Evolutionary conservation across 306 rosid genomes (phyloP), one percentile per base, ranked within the genome.

Genomic region (Prosopis cineraria): DNA sequence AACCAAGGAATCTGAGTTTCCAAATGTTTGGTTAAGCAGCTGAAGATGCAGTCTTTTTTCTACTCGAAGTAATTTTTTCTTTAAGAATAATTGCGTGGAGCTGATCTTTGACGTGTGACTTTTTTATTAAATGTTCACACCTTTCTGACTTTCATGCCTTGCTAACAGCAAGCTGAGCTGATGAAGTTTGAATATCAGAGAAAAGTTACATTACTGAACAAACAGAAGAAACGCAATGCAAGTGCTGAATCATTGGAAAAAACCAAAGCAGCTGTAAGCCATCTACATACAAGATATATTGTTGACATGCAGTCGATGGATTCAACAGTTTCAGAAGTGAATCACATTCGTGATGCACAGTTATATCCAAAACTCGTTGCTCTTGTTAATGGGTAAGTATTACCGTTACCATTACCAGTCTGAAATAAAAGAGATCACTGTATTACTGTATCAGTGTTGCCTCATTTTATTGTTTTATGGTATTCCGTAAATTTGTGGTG

Each of bases 291-390:
- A 24, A 82, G 92, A 72, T 89, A 89, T 63, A 86, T 89, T 44
- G 90, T 89, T 22, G 92, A 89, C 83, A 89, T 89, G 92, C 92
- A 89, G 73, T 89, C 90, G n/a, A 84, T 89, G 92, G 92, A 89
- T 76, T 86, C 92, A 2, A 89, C 92, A 4, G 90, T 86, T 56
- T 86, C 83, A 47, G 92, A 89, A 82, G 89, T 89, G 25, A 89
- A 86, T 70, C 78, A 79, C 44, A 55, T 89, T 8, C 90, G 92
- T 11, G 92, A 89, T 68, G 79, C 79, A 29, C 92, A 89, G 69
- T 65, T 89, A 72, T 89, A 89, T 78, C 90, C 88, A 6, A 89
- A 77, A 70, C 90, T 89, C 43, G 87, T 89, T 71, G 60, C 79
- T 82, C 90, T 89, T 29, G 88, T 79, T 31, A 74, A 80, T 3